These are phyloP conservation scores for Cyberlindnera mrakii DNA, from an alignment of 805 yeast species.

Conservation along the genomic window DNA sequence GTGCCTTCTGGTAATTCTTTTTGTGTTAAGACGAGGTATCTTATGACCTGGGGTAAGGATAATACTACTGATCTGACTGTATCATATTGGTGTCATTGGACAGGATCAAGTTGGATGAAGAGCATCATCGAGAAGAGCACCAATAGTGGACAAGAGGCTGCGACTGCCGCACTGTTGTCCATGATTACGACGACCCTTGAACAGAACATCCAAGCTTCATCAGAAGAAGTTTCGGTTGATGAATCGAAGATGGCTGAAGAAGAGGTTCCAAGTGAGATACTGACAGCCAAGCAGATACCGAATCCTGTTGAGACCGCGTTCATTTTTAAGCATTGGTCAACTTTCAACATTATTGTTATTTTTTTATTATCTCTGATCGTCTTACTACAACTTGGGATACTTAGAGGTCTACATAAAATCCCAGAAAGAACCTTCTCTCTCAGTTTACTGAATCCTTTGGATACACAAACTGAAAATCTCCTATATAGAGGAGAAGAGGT, in stretches of 20 bases:
- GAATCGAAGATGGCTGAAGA: not conserved
- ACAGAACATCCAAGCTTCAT: constrained; percentile 11
- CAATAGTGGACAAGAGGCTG: constrained; percentile 67
- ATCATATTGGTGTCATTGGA: constrained; percentile 84
- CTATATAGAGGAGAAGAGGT: constrained; percentile 20
- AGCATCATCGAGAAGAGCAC: constrained; percentile 84
- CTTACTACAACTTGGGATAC: constrained; percentile 13
- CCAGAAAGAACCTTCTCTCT: constrained; percentile 2
- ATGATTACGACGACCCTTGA: constrained; percentile 23
- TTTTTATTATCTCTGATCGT: constrained; percentile 7
- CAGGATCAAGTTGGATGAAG: constrained; percentile 88
- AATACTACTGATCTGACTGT: constrained; percentile 55
- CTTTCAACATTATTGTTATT: constrained; percentile 11
- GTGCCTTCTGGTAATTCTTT: constrained; percentile 91
- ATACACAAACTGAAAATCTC: constrained; percentile 5
- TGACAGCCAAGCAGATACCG: too few species aligned
- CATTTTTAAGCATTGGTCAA: not conserved
- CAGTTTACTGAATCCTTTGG: not conserved
- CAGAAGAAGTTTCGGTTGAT: not conserved
- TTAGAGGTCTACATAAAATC: constrained; percentile 1
- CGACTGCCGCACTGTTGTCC: constrained; percentile 41
- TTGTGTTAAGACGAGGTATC: constrained; percentile 64
- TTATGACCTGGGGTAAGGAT: constrained; percentile 66
- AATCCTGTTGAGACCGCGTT: not conserved
- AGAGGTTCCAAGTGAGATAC: not conserved